These are phyloP conservation scores for Xylona heveae DNA, from an alignment of 495 filamentous ascomycete species.

Conservation along the genomic window DNA sequence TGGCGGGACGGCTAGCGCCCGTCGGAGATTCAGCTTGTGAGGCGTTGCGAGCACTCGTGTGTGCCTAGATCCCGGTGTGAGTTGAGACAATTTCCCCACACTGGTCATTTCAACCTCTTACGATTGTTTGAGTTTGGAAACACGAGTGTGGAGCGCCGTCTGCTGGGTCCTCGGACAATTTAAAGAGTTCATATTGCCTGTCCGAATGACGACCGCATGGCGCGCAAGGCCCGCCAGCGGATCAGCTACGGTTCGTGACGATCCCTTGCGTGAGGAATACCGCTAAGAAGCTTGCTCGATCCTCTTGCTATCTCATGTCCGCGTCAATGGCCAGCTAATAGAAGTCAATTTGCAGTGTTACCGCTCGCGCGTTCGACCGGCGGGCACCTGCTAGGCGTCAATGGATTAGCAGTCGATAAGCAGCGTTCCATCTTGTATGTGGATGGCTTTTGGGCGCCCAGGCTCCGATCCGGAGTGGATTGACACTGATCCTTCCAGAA, in stretches of 20 bases:
- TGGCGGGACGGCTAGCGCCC: too few relatives aligned
- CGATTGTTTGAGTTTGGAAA: too few relatives aligned
- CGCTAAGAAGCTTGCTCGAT: slow-evolving; percentile 3
- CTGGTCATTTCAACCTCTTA: too few relatives aligned
- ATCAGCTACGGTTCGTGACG: slow-evolving; percentile 37
- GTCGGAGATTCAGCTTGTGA: too few relatives aligned
- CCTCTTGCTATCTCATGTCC: slow-evolving; percentile 4
- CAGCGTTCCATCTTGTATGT: slow-evolving; percentile 74
- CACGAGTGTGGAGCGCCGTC: too few relatives aligned
- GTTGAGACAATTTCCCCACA: too few relatives aligned
- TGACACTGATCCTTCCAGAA: too few relatives aligned
- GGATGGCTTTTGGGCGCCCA: slow-evolving; percentile 1
- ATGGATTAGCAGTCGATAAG: slow-evolving; percentile 72
- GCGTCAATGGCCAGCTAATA: too few relatives aligned
- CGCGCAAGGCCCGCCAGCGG: slow-evolving; percentile 21
- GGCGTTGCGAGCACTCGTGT: too few relatives aligned
- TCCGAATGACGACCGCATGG: slow-evolving; percentile 13
- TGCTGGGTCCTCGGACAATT: too few relatives aligned
- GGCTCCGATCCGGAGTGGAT: slow-evolving; percentile 3
- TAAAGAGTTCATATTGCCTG: too few relatives aligned
- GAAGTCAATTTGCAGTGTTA: slow-evolving; percentile 52
- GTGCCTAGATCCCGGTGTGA: too few relatives aligned
- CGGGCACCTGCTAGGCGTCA: slow-evolving; percentile 84
- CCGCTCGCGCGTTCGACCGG: slow-evolving; percentile 80
- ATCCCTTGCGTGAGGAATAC: slow-evolving; percentile 8